Percentiles rank a stretch among this genome's conserved stretches.
Conservation (phyloP, 2,329 filamentous ascomycete species). For the Phialophora macrospora region DNA sequence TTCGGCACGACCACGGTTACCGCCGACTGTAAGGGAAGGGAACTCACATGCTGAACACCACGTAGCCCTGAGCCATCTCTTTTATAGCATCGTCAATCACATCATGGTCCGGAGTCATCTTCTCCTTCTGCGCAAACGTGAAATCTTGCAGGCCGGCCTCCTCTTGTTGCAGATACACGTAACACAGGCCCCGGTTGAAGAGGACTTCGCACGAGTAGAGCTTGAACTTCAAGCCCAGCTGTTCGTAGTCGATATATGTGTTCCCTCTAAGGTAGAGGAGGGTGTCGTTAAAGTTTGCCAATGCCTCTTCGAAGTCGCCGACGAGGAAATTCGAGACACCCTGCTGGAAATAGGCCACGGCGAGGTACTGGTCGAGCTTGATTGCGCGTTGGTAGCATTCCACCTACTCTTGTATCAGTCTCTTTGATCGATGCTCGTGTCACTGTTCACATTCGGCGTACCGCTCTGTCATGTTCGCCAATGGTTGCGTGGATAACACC, state of each 20-base stretch:
- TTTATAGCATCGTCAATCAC: slow-evolving; percentile 97
- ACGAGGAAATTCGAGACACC: slow-evolving; percentile 97
- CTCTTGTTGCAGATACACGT: slow-evolving; percentile 93
- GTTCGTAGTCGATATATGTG: slow-evolving; percentile 96
- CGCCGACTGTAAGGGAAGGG: background rate
- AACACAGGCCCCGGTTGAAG: slow-evolving; percentile 96
- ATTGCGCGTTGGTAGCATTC: slow-evolving; percentile 94
- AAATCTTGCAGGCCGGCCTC: slow-evolving; percentile 91
- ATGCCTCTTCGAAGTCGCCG: slow-evolving; percentile 93
- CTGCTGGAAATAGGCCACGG: slow-evolving; percentile 97
- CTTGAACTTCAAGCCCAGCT: slow-evolving; percentile 92
- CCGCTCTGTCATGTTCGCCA: slow-evolving; percentile 93
- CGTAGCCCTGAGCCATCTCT: slow-evolving; percentile 95
- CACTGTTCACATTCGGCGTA: slow-evolving; percentile 48
- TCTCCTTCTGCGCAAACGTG: slow-evolving; percentile 88
- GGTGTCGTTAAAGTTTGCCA: slow-evolving; percentile 98
- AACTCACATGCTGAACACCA: slow-evolving; percentile 68
- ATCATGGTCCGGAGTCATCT: slow-evolving; percentile 93
- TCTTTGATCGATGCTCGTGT: slow-evolving; percentile 1
- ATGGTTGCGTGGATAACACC: slow-evolving; percentile 97
- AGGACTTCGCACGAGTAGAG: slow-evolving; percentile 96
- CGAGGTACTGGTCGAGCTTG: slow-evolving; percentile 89
- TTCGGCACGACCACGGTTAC: background rate
- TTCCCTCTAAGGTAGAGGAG: slow-evolving; percentile 92
- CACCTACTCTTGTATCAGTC: slow-evolving; percentile 62